These are phyloP conservation scores for Lepidopterella palustris DNA, from an alignment of 495 filamentous ascomycete species.

Conservation along the genomic window DNA sequence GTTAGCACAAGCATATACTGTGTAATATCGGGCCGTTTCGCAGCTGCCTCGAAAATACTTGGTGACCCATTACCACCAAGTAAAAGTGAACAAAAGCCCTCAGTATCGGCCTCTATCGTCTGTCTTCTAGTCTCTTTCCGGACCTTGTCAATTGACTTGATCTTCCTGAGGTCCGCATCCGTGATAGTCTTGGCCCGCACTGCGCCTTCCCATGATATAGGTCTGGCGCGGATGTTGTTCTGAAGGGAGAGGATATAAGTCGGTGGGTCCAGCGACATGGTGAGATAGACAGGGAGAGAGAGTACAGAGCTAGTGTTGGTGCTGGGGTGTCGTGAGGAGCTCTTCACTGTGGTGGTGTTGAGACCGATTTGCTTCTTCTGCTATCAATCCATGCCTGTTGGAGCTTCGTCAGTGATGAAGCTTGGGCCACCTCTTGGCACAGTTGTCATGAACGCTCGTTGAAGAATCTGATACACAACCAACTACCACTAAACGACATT, in stretches of 20 bases:
- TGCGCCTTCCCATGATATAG: conserved; percentile 97
- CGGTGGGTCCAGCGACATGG: conserved; percentile 84
- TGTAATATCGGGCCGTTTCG: conserved; percentile 75
- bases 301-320: not conserved
- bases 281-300: conserved; percentile 17
- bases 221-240: conserved; percentile 87
- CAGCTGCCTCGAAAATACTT: conserved; percentile 75
- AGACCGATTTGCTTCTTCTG: conserved; percentile 6
- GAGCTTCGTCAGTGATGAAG: not conserved
- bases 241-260: conserved; percentile 85
- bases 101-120: conserved; percentile 69
- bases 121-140: conserved; percentile 79
- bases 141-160: conserved; percentile 96
- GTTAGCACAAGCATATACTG: conserved; percentile 91
- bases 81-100: conserved; percentile 71
- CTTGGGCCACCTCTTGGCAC: not conserved
- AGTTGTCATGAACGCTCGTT: conserved; percentile 15
- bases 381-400: not conserved
- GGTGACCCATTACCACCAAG: conserved; percentile 62
- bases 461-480: conserved; percentile 12
- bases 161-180: conserved; percentile 88
- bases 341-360: not conserved
- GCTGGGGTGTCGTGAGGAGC: not conserved
- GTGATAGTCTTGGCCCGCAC: conserved; percentile 90
- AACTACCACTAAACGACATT: conserved; percentile 1